Conservation (phyloP, 1,139 yeast species). For the Debaryomycetaceae sp. region DNA sequence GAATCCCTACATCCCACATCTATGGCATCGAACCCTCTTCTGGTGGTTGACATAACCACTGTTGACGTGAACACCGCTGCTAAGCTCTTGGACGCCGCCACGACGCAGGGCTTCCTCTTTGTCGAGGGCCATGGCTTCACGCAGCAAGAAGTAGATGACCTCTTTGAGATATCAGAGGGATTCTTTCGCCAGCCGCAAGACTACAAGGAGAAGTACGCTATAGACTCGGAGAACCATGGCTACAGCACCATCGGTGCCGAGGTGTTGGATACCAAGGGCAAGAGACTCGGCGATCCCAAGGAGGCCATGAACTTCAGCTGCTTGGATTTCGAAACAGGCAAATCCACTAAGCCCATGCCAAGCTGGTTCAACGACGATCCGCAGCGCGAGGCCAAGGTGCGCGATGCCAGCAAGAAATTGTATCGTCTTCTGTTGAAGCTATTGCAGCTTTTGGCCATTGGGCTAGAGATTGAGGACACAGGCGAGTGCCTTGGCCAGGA, state of each 20-base stretch:
- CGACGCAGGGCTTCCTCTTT: conserved; percentile 66
- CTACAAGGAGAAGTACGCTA: conserved; percentile 44
- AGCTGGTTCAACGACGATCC: conserved; percentile 35
- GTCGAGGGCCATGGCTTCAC: conserved; percentile 69
- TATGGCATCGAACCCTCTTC: conserved; percentile 32
- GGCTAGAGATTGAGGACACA: conserved; percentile 51
- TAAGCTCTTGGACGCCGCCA: conserved; percentile 58
- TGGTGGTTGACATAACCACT: conserved; percentile 53
- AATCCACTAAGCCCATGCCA: conserved; percentile 33
- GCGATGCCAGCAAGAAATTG: conserved; percentile 34
- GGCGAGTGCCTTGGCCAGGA: conserved; percentile 29
- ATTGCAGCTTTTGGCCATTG: conserved; percentile 52
- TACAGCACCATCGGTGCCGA: conserved; percentile 60
- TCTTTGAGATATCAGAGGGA: conserved; percentile 50
- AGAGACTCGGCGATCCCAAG: conserved; percentile 54
- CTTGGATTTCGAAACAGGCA: conserved; percentile 38
- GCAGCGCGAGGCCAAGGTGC: conserved; percentile 27
- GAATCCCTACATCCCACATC: conserved; percentile 6
- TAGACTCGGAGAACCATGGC: conserved; percentile 55
- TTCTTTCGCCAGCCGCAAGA: conserved; percentile 52
- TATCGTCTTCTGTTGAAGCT: conserved; percentile 38
- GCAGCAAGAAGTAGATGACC: conserved; percentile 49
- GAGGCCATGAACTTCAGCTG: conserved; percentile 49
- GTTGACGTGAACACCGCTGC: conserved; percentile 42
- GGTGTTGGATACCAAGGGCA: conserved; percentile 47